These are phyloP conservation scores for Tuber magnatum DNA, from an alignment of 495 filamentous ascomycete genomes.

Conservation along the genomic window DNA sequence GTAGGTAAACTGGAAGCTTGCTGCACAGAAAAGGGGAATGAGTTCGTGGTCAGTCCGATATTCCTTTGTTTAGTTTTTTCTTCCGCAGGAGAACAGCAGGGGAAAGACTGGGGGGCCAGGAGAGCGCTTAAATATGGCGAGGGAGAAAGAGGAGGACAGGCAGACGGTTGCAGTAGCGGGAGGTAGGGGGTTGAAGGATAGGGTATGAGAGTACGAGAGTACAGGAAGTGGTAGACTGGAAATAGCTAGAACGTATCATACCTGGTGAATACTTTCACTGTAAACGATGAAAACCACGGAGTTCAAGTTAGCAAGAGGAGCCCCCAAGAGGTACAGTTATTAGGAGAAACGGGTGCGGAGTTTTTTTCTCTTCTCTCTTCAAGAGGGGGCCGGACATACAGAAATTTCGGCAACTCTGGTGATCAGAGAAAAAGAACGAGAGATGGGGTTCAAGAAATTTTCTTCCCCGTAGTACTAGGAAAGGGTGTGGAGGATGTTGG, in stretches of 20 bases:
- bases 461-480: not conserved
- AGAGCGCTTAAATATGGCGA: not conserved
- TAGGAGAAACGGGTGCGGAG: not conserved
- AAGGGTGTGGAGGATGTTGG: not conserved
- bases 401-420: not conserved
- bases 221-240: not conserved
- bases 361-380: no score
- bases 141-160: not conserved
- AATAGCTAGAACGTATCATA: constrained; percentile 3
- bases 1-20: not conserved
- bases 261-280: not conserved
- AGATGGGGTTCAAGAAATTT: not conserved
- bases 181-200: constrained; percentile 1
- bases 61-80: not conserved
- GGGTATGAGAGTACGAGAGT: not conserved
- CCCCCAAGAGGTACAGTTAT: not conserved
- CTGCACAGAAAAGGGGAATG: not conserved
- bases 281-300: not conserved
- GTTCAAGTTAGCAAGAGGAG: not conserved
- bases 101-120: not conserved
- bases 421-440: not conserved
- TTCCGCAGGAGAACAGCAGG: not conserved
- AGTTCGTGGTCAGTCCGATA: not conserved
- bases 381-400: not conserved
- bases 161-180: not conserved